Base-by-base conservation (phyloP, 345 rosid genomes). In the Eutrema heterophyllum region DNA sequence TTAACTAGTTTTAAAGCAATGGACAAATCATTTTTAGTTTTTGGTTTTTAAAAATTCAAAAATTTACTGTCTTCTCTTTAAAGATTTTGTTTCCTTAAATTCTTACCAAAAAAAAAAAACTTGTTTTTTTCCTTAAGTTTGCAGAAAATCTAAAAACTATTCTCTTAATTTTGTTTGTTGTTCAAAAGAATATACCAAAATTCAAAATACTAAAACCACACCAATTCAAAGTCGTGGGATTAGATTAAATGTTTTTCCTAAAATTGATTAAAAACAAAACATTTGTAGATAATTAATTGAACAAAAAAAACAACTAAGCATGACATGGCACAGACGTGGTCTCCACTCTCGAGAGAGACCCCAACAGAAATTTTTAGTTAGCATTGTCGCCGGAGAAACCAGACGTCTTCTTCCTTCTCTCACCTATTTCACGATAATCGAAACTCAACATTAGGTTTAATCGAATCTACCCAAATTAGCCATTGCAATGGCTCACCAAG, bases 311-410 rank as follows among this genome's bases (percentile, higher is more conserved):
- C 52, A 67, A 44, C 39, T 4, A 41, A 53, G 74, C 55, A 67
- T 75, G 69, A 62, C 70, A 33, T 76, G 74, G 58, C 65, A 76
- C 53, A 54, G 79, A 63, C 75, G 80, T 76, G 80, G 71, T 70
- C 75, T 76, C 75, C 74, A 69, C 79, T 69, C 46, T 65, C 77
- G 7, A 9, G 18, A 24, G 9, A 27, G 18, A 63, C 33, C 56
- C 36, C 39, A 67, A 48, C 78, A 58, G 73, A 57, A 29, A 9
- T 1, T 45, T 18, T 63, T 4, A 40, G 30, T 63, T 4, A 40
- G 30, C 61, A 40, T 8, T 18, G 26, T 76, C 74, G 59, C 79
- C 79, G 79, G 79, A 15, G 44, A 60, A 44, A 26, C 30, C 68
- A 75, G 43, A 52, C 44, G 44, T 53, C 56, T 74, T 67, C 78